Evolutionary conservation across 371 early-diverging fungal species (phyloP), one percentile per base, ranked within the genome.

Genomic region (Lichtheimia ornata): DNA sequence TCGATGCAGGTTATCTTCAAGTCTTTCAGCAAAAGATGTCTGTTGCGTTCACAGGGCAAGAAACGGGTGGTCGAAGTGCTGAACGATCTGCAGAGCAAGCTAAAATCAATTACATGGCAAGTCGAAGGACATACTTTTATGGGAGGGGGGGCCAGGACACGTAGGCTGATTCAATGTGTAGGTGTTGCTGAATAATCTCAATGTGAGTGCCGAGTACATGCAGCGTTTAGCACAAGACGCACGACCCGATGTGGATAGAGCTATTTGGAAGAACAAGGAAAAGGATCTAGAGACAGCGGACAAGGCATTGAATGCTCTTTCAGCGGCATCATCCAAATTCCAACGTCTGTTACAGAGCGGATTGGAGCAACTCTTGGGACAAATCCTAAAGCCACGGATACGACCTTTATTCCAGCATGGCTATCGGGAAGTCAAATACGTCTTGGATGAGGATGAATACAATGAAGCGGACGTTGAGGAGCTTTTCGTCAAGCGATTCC

Each of bases 371-470:
- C 64, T 95, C 5, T 88, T 89, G 61, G 75, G 72, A 4, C 91
- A 91, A 66, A 86, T 89, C 35, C 62, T 95, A n/a, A 90, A 91
- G 63, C 93, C 93, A 13, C 79, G 91, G 56, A 71, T 95, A 40
- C 83, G 92, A 35, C 85, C 92, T 0, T 73, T 93, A 13, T 80
- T 95, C 47, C 89, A 89, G 67, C 91, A 92, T 30, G 77, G 92
- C 0, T 94, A 92, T 66, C 77, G 84, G 27, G 94, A 94, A 62
- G 86, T 93, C 58, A 92, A 91, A 66, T 97, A 97, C 62, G 90
- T 91, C 1, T 75, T 96, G 27, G 85, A 88, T 17, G 94, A 95
- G 59, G 95, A 95, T 28, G 96, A 97, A 71, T 96, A 94, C 69
- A 85, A 87, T 43, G 94, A 92, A 62, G 85, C 88, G 43, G 93